These are phyloP conservation scores for Monosporascus sp. DNA, from an alignment of 2,329 filamentous ascomycete species.

Conservation along the genomic window DNA sequence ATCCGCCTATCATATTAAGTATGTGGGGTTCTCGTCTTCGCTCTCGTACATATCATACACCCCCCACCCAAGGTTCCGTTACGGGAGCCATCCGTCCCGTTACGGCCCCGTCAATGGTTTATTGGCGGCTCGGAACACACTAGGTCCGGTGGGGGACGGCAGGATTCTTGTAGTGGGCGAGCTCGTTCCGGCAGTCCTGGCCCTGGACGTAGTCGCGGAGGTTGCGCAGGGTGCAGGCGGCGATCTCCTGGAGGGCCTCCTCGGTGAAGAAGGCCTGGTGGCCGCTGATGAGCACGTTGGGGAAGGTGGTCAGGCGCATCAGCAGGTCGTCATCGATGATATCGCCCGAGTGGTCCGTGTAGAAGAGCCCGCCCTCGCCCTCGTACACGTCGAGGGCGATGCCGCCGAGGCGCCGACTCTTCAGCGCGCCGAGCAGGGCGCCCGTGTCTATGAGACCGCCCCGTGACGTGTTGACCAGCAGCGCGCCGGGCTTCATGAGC, in stretches of 20 bases:
- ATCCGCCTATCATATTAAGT: no score
- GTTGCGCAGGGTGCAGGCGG: conserved; percentile 53
- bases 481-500: conserved; percentile 52
- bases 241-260: conserved; percentile 60
- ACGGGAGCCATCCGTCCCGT: no score
- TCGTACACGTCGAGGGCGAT: conserved; percentile 66
- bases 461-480: conserved; percentile 64
- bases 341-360: conserved; percentile 57
- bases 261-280: conserved; percentile 67
- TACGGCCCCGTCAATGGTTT: no score
- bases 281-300: conserved; percentile 60
- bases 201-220: conserved; percentile 37
- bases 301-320: conserved; percentile 62
- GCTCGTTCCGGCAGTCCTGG: conserved; percentile 15
- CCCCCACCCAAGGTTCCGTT: no score
- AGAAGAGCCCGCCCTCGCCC: conserved; percentile 57
- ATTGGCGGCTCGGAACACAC: no score
- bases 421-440: conserved; percentile 55
- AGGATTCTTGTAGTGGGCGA: conserved; percentile 11
- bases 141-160: neutral
- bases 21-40: no score
- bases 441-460: conserved; percentile 58
- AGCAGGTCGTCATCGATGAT: conserved; percentile 63
- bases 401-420: conserved; percentile 53
- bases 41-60: no score